phyloP scores from a whole-genome alignment of 768 basidiomycete genomes.

The Amanita pseudoporphyria region DNA sequence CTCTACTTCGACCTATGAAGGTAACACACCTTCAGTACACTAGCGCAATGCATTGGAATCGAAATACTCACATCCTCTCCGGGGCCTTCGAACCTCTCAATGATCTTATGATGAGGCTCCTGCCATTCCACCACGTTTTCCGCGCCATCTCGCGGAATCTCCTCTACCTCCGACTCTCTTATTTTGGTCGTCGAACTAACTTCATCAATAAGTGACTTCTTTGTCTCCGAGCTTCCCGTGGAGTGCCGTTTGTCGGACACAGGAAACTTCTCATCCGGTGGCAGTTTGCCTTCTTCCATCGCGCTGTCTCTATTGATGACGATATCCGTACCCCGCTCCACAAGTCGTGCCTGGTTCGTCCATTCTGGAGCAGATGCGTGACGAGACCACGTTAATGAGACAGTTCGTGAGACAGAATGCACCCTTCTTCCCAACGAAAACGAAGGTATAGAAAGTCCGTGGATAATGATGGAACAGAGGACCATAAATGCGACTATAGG shows the following conservation, averaged over 20 bases:
- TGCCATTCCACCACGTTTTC: slow-evolving; percentile 43
- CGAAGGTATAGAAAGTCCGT: slow-evolving; percentile 88
- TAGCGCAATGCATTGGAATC: neutral
- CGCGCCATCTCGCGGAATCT: slow-evolving; percentile 9
- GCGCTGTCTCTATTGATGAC: slow-evolving; percentile 75
- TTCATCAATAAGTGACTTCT: neutral
- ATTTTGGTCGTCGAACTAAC: neutral
- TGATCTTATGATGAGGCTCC: slow-evolving; percentile 58
- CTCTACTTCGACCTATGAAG: slow-evolving; percentile 1
- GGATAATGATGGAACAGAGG: slow-evolving; percentile 77
- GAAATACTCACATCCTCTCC: slow-evolving; percentile 56
- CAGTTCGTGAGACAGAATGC: slow-evolving; percentile 83
- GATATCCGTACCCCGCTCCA: slow-evolving; percentile 65
- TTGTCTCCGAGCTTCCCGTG: neutral
- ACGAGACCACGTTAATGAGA: slow-evolving; percentile 86
- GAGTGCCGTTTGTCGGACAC: neutral
- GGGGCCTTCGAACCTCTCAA: slow-evolving; percentile 49
- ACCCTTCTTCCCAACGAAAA: slow-evolving; percentile 90
- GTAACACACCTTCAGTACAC: neutral
- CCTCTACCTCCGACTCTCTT: neutral
- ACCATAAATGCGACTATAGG: slow-evolving; percentile 96
- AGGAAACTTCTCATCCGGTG: neutral
- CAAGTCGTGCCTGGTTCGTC: slow-evolving; percentile 66
- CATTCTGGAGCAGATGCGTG: slow-evolving; percentile 62
- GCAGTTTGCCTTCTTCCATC: slow-evolving; percentile 30